These are phyloP conservation scores for Monosporascus sp. DNA, from an alignment of 2,329 filamentous ascomycete genomes.

Conservation along the genomic window DNA sequence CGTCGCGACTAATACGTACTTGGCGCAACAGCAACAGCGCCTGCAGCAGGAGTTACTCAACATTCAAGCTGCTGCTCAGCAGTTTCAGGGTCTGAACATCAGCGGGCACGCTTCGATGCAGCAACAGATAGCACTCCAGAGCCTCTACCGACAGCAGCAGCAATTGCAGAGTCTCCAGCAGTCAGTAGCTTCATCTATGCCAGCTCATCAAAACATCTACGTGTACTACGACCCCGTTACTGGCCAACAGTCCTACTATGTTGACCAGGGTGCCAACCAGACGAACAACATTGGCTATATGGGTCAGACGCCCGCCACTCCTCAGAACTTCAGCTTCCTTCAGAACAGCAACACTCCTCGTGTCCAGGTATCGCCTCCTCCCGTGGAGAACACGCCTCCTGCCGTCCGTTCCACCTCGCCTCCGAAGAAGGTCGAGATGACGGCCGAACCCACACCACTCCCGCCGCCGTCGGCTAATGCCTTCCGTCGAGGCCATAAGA, in stretches of 20 bases:
- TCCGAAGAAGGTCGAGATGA: conserved; percentile 63
- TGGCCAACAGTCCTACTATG: conserved; percentile 75
- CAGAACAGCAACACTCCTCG: conserved; percentile 60
- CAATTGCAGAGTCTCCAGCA: conserved; percentile 63
- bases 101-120: conserved; percentile 46
- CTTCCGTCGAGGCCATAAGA: conserved; percentile 92
- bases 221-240: conserved; percentile 81
- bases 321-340: conserved; percentile 28
- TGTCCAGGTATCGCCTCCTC: conserved; percentile 77
- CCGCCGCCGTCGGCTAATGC: conserved; percentile 86
- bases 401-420: conserved; percentile 60
- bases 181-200: conserved; percentile 49
- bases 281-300: conserved; percentile 32
- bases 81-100: conserved; percentile 73
- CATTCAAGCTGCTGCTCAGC: conserved; percentile 77
- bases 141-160: conserved; percentile 50
- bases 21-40: conserved; percentile 91
- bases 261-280: conserved; percentile 58
- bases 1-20: conserved; percentile 83
- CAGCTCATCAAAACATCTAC: conserved; percentile 70
- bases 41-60: conserved; percentile 88
- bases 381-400: conserved; percentile 49
- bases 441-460: conserved; percentile 63
- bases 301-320: conserved; percentile 38
- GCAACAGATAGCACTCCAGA: conserved; percentile 44